Evolutionary conservation across 176 grass and related monocot species (phyloP), one percentile per base, ranked within the genome.

Genomic region (Phragmites australis): DNA sequence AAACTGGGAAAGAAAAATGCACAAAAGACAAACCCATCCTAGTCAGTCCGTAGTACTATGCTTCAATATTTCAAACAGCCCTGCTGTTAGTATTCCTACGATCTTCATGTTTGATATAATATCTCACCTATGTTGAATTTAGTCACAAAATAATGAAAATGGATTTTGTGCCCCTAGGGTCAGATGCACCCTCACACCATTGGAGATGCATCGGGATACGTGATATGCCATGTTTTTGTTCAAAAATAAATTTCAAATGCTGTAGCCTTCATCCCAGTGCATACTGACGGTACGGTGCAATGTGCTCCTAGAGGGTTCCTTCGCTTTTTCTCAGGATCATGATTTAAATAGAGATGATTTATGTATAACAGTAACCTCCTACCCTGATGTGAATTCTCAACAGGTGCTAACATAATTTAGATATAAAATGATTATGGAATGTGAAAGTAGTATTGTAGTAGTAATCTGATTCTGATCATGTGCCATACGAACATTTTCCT

Each of bases 1-100:
- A 74, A 72, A 59, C 66, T 60, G 31, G 50, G 50, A 79, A 88
- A 88, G 81, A 58, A 84, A 88, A 80, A 21, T 67, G 19, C 41
- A 84, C 48, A 61, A 21, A 58, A 74, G 40, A 74, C 68, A 74
- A 51, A 42, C 9, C 14, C 52, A 48, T 60, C 48, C 58, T 42
- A 26, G 60, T 29, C 29, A 48, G 14, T 43, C 27, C 9, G 7
- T 76, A 76, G 7, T 76, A 76, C 39, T 16, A 31, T 41, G 50
- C 0, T 39, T 57, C 42, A 56, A 76, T 46, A 83, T 49, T 68
- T 73, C 18, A 65, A 65, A 73, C 39, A 53, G 22, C 29, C 32
- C 50, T 48, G 48, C n/a, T 51, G 16, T 39, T 56, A 78, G 56
- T 65, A 27, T 53, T 23, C 55, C 27, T 21, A 79, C 5, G 6